Evolutionary conservation across 23 red algal genomes (phyloP), one percentile per base, ranked within the genome.

Genomic region (Gracilaria domingensis): DNA sequence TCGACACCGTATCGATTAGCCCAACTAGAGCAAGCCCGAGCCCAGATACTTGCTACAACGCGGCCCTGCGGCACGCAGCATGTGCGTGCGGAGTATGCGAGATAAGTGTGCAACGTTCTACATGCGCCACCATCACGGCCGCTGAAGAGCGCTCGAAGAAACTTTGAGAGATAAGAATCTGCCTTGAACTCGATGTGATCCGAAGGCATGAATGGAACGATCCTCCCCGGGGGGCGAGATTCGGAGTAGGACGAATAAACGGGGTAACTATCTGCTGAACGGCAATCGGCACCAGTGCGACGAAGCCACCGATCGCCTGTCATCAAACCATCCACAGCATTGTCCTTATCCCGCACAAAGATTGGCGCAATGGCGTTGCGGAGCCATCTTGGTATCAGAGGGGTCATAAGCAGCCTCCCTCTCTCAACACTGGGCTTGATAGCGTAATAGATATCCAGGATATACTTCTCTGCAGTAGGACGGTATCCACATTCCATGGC

Each of bases 401-500:
- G 67, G 33, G 67, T 73, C 67, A 73, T 73, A 13, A 73, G 67
- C 67, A 73, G 67, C 20, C 67, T 73, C 24, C 67, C 67, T 4
- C 67, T 40, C 67, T 73, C 67, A 20, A 73, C 67, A 44, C 24
- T 73, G 36, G 67, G 67, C 16, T 73, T 73, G 67, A 73, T 73
- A 21, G 67, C 67, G 35, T 73, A 39, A 17, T 73, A 37, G 35
- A 73, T 35, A 20, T 73, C 67, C 35, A 73, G 67, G 2, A 73
- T 1, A 21, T 73, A 73, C 67, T 73, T 73, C 67, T 73, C 67
- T 23, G 67, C 67, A 5, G 67, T 73, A 5, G 67, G 67, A 18
- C 67, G 67, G 35, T 73, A 73, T 0, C 67, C 67, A 21, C 67
- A 73, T 73, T 73, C 38, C 67, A 73, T 73, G 67, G 67, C 67